Conservation (phyloP, 2,329 filamentous ascomycete species). For the Chaetoscypha palmicola region DNA sequence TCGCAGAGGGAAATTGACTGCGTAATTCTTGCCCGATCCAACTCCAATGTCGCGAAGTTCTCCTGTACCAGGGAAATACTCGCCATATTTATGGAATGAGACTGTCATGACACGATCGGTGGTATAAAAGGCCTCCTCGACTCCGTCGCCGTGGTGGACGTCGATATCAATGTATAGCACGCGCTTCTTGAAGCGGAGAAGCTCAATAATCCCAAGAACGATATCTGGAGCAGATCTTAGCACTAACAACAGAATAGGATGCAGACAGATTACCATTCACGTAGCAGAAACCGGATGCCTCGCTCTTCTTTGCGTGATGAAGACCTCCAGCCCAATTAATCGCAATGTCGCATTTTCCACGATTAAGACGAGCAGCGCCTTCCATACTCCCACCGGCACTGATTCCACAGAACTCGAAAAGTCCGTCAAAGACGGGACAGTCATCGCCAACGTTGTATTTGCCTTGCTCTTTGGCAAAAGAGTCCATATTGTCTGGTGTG, state of each 20-base stretch:
- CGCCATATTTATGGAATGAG: slow-evolving; percentile 94
- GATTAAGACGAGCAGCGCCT: slow-evolving; percentile 81
- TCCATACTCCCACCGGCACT: slow-evolving; percentile 93
- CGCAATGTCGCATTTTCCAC: slow-evolving; percentile 89
- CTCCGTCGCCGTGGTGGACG: slow-evolving; percentile 87
- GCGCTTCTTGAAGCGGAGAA: slow-evolving; percentile 82
- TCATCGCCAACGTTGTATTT: slow-evolving; percentile 96
- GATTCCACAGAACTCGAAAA: slow-evolving; percentile 95
- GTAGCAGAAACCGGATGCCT: slow-evolving; percentile 96
- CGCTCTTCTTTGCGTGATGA: slow-evolving; percentile 94
- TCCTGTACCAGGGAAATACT: slow-evolving; percentile 90
- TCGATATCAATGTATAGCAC: slow-evolving; percentile 98
- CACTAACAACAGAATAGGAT: no score
- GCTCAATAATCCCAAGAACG: slow-evolving; percentile 87
- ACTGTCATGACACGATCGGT: slow-evolving; percentile 90
- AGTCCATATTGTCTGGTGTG: slow-evolving; percentile 97
- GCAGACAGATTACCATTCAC: slow-evolving; percentile 65
- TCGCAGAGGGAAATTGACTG: slow-evolving; percentile 84
- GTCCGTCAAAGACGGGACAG: slow-evolving; percentile 93
- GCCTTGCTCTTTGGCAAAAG: slow-evolving; percentile 80
- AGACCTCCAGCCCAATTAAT: slow-evolving; percentile 98
- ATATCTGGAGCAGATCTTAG: slow-evolving; percentile 64
- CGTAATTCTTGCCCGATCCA: slow-evolving; percentile 81
- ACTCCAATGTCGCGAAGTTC: slow-evolving; percentile 80
- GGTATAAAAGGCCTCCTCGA: slow-evolving; percentile 89